Evolutionary conservation across 1,284 basidiomycete species (phyloP).

Genomic region (Phellopilus nigrolimitatus): DNA sequence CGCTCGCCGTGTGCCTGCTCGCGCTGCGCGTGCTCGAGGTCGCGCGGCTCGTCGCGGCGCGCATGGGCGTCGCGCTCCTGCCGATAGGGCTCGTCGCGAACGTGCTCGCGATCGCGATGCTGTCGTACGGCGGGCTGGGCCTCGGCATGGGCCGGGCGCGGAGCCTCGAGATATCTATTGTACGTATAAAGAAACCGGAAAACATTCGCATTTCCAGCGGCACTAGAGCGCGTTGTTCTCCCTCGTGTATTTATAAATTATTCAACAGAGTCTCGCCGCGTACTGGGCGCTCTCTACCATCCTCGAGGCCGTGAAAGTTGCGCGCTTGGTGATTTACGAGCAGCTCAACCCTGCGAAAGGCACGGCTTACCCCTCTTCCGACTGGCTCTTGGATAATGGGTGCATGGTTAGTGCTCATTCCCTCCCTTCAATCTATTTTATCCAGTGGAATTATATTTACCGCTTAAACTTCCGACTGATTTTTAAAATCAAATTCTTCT

Average conservation of each 20-base stretch:
- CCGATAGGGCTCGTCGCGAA: constrained; percentile 10
- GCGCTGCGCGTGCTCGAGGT: constrained; percentile 16
- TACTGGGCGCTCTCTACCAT: constrained; percentile 18
- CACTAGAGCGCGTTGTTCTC: no score
- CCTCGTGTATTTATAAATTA: background rate
- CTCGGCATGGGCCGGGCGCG: constrained; percentile 10
- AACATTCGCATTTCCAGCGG: background rate
- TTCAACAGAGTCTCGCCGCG: constrained; percentile 10
- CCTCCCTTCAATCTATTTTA: background rate
- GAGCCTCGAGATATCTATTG: constrained; percentile 5
- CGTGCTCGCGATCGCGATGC: constrained; percentile 11
- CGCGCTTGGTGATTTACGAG: constrained; percentile 13
- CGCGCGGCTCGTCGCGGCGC: constrained; percentile 11
- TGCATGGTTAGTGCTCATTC: constrained; percentile 17
- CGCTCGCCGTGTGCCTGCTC: constrained; percentile 10
- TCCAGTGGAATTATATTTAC: no score
- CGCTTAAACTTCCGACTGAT: no score
- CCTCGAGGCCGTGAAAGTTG: constrained; percentile 16
- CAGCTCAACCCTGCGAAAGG: constrained; percentile 17
- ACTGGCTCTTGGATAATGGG: constrained; percentile 20
- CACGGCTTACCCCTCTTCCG: constrained; percentile 19
- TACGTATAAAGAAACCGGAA: constrained; percentile 4
- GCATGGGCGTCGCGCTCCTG: constrained; percentile 17
- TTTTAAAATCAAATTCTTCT: no score
- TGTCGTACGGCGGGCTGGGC: background rate